phyloP scores from a whole-genome alignment of 306 rosid genomes.

The Oemleria cerasiformis region DNA sequence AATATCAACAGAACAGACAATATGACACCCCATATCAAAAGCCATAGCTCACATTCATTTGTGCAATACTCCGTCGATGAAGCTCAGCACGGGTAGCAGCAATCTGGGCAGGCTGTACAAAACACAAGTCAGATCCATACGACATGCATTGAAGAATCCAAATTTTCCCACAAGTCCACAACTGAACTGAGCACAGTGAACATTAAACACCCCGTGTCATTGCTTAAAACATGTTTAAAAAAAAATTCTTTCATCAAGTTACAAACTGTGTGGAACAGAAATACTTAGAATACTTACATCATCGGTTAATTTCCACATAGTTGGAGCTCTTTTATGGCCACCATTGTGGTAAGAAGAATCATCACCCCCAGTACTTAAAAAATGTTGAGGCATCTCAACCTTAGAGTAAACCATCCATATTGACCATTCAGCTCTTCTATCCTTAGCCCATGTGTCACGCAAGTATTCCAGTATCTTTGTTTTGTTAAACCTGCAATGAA shows the following conservation, averaged over 20 bases:
- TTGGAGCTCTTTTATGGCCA: conserved; percentile 56
- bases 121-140: conserved; percentile 19
- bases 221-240: neutral
- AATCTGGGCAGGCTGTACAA: conserved; percentile 66
- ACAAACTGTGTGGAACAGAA: too few species aligned
- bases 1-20: neutral
- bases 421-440: conserved; percentile 90
- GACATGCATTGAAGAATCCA: conserved; percentile 9
- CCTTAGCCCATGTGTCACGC: conserved; percentile 67
- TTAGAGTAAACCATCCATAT: conserved; percentile 94
- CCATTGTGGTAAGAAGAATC: conserved; percentile 52
- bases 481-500: conserved; percentile 59
- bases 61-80: conserved; percentile 81
- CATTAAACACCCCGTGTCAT: neutral
- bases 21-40: conserved; percentile 11
- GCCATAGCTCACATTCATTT: conserved; percentile 68
- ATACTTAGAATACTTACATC: conserved; percentile 60
- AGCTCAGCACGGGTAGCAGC: conserved; percentile 80
- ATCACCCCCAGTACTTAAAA: conserved; percentile 47
- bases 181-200: neutral
- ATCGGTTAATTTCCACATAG: conserved; percentile 64
- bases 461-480: conserved; percentile 60
- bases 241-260: too few species aligned
- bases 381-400: conserved; percentile 95
- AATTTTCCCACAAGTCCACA: neutral